These are phyloP conservation scores for Cutaneotrichosporon sp. DNA, from an alignment of 1,284 basidiomycete genomes.

Conservation along the genomic window DNA sequence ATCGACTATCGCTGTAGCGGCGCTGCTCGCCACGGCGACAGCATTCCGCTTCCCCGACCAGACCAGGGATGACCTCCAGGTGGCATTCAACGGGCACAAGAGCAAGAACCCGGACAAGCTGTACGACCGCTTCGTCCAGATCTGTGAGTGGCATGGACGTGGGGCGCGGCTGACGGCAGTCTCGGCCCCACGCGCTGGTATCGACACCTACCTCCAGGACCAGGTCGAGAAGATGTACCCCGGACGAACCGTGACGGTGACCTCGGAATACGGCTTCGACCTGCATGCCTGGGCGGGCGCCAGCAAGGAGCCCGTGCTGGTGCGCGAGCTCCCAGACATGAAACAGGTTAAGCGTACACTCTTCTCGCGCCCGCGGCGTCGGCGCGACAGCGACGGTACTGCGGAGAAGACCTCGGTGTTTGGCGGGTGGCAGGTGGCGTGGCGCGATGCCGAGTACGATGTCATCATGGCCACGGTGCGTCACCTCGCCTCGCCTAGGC, in stretches of 20 bases:
- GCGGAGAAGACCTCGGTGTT: no score
- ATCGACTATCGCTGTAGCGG: background rate
- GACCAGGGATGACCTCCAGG: background rate
- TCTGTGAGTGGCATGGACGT: background rate
- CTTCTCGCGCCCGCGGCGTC: slow-evolving; percentile 22
- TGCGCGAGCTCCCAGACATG: slow-evolving; percentile 27
- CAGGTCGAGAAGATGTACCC: background rate
- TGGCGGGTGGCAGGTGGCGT: slow-evolving; percentile 32
- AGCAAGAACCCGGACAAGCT: background rate
- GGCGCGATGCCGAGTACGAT: slow-evolving; percentile 29
- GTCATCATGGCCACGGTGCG: slow-evolving; percentile 36
- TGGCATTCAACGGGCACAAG: background rate
- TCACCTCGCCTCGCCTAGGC: background rate
- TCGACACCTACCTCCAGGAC: background rate
- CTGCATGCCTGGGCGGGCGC: slow-evolving; percentile 27
- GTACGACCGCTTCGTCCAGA: background rate
- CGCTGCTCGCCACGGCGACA: background rate
- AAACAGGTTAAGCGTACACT: slow-evolving; percentile 21
- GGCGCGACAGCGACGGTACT: slow-evolving; percentile 29
- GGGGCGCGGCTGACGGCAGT: background rate
- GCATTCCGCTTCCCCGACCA: background rate
- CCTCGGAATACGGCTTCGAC: slow-evolving; percentile 27
- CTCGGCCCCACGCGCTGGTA: background rate
- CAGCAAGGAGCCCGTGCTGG: slow-evolving; percentile 17
- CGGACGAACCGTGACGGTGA: slow-evolving; percentile 19